Percentiles rank a stretch among this genome's conserved stretches.
phyloP scores from a whole-genome alignment of 169 alveolate species.

The Plasmodium ovale region DNA sequence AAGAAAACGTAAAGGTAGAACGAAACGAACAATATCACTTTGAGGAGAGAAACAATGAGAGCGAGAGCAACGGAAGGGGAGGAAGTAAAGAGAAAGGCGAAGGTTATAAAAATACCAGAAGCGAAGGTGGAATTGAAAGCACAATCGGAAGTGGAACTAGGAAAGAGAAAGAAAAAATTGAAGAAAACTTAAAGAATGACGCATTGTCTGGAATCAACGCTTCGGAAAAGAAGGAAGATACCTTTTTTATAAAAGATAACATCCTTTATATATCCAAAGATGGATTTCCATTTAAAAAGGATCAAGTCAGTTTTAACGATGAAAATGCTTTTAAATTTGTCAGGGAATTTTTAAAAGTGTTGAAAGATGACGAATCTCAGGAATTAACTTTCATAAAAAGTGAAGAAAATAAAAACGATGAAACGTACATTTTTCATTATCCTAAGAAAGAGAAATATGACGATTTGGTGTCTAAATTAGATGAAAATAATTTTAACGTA shows the following conservation, averaged over 20 bases:
- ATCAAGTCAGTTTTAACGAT: slow-evolving; percentile 30
- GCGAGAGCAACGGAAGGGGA: background rate
- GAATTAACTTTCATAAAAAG: slow-evolving; percentile 72
- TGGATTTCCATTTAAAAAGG: slow-evolving; percentile 49
- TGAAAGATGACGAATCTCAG: slow-evolving; percentile 41
- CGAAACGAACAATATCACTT: background rate
- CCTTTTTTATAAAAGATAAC: slow-evolving; percentile 61
- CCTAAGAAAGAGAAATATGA: slow-evolving; percentile 65
- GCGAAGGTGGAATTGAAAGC: background rate
- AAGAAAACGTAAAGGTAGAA: background rate
- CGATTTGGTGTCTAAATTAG: slow-evolving; percentile 24
- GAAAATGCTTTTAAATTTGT: slow-evolving; percentile 40
- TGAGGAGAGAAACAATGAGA: background rate
- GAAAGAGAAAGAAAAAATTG: background rate
- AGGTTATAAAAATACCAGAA: background rate
- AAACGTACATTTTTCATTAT: slow-evolving; percentile 50
- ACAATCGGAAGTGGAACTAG: background rate
- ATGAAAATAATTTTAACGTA: slow-evolving; percentile 48
- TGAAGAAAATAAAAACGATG: slow-evolving; percentile 23
- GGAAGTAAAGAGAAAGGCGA: background rate
- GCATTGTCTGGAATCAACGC: background rate
- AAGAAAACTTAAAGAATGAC: background rate
- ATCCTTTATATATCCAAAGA: slow-evolving; percentile 51
- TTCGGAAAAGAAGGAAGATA: slow-evolving; percentile 34
- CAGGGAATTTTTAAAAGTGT: slow-evolving; percentile 7